Conservation (phyloP, 2,329 filamentous ascomycete species). For the Aspergillus sergii region DNA sequence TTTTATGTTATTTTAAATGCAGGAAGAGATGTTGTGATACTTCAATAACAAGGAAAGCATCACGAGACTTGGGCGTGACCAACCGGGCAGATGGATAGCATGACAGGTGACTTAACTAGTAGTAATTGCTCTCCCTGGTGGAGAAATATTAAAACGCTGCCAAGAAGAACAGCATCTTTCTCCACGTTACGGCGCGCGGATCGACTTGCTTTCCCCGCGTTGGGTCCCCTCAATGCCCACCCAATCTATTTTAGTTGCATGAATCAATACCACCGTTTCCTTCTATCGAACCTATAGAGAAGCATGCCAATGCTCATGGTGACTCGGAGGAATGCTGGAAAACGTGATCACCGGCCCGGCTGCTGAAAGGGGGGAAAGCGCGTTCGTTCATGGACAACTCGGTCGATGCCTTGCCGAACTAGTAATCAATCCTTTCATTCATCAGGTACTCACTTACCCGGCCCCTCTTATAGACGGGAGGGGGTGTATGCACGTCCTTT, state of each 20-base stretch:
- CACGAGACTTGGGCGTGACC: background rate
- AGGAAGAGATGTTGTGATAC: background rate
- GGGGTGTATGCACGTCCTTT: background rate
- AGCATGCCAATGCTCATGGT: background rate
- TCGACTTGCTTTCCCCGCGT: conserved; percentile 11
- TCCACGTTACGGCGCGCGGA: conserved; percentile 1
- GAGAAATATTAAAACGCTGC: background rate
- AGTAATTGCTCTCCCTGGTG: background rate
- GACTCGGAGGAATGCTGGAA: conserved; percentile 1
- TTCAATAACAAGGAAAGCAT: background rate
- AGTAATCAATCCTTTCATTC: background rate
- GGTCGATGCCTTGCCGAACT: background rate
- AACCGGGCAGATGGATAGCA: background rate
- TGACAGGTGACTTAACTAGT: background rate
- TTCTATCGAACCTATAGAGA: background rate
- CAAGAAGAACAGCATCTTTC: background rate
- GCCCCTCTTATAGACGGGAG: conserved; percentile 1
- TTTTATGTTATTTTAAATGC: background rate
- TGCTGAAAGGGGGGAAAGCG: background rate
- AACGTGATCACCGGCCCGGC: conserved; percentile 1
- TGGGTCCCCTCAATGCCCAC: conserved; percentile 15
- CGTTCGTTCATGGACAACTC: background rate
- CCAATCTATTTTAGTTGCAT: conserved; percentile 7
- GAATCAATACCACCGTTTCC: background rate
- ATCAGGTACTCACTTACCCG: background rate